A percentile compares a stretch with the other conserved stretches of the same genome.
phyloP scores from a whole-genome alignment of 2,329 filamentous ascomycete species.

The Aureobasidium sp. region DNA sequence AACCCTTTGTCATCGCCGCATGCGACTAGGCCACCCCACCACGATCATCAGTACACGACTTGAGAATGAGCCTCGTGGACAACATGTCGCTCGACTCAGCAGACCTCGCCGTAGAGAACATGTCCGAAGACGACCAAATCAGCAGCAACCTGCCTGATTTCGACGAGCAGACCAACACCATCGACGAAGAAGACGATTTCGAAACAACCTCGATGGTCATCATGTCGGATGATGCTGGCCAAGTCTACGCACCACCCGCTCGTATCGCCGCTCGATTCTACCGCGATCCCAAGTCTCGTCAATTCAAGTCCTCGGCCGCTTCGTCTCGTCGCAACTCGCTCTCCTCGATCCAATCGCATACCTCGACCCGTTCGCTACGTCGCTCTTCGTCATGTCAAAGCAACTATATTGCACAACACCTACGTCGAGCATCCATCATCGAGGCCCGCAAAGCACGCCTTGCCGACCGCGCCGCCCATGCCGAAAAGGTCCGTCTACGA shows the following conservation, averaged over 20 bases:
- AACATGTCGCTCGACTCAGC: constrained; percentile 6
- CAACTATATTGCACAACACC: constrained; percentile 70
- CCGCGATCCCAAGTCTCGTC: constrained; percentile 53
- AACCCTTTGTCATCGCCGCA: not conserved
- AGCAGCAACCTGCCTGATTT: constrained; percentile 12
- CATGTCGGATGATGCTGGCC: constrained; percentile 34
- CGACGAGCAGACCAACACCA: not conserved
- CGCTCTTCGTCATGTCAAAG: constrained; percentile 54
- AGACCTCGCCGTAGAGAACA: not conserved
- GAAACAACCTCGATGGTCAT: constrained; percentile 17
- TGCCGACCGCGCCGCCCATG: constrained; percentile 72
- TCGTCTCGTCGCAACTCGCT: constrained; percentile 75
- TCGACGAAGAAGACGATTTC: constrained; percentile 6
- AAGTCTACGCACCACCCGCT: constrained; percentile 58
- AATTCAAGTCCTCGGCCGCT: constrained; percentile 67
- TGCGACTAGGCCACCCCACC: not conserved
- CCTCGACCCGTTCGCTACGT: constrained; percentile 52
- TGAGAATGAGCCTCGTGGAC: not conserved
- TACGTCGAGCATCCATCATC: constrained; percentile 72
- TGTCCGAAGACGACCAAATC: constrained; percentile 3
- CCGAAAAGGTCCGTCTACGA: constrained; percentile 71
- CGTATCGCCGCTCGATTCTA: constrained; percentile 75
- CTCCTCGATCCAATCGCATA: constrained; percentile 66
- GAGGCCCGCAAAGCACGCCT: constrained; percentile 73
- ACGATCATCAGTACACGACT: not conserved